phyloP scores from a whole-genome alignment of 2,329 filamentous ascomycete species.

The Cylindrodendrum hubeiense region DNA sequence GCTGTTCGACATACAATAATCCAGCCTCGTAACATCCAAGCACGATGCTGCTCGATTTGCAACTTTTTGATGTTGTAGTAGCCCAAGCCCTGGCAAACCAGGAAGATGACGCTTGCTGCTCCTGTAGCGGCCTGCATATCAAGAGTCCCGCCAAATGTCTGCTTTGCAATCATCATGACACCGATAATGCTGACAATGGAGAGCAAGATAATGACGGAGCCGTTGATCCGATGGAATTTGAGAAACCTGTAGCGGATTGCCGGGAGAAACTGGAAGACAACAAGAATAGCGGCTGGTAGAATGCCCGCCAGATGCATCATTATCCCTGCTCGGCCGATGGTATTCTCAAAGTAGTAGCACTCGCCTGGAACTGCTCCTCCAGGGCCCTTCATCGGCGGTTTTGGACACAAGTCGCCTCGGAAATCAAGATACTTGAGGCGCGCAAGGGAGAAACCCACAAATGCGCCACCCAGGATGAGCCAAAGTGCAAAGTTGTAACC shows the following conservation, averaged over 20 bases:
- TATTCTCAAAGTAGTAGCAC: constrained; percentile 54
- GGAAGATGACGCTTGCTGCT: constrained; percentile 58
- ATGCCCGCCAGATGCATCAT: constrained; percentile 59
- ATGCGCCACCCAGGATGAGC: constrained; percentile 59
- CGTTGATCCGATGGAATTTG: constrained; percentile 70
- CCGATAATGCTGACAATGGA: constrained; percentile 59
- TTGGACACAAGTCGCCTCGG: constrained; percentile 50
- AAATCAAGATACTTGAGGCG: constrained; percentile 43
- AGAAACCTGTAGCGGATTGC: constrained; percentile 60
- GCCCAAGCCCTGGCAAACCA: constrained; percentile 58
- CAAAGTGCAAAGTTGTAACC: constrained; percentile 70
- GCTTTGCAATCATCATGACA: constrained; percentile 65
- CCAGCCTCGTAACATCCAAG: constrained; percentile 73
- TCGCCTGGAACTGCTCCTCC: constrained; percentile 50
- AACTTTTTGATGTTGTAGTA: constrained; percentile 69
- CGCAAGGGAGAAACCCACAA: constrained; percentile 36
- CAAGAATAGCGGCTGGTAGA: constrained; percentile 60
- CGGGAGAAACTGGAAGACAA: constrained; percentile 63
- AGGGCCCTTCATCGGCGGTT: constrained; percentile 15
- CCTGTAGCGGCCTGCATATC: constrained; percentile 61
- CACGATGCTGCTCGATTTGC: constrained; percentile 73
- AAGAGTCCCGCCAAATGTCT: constrained; percentile 66
- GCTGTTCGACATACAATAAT: constrained; percentile 54
- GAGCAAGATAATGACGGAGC: constrained; percentile 66
- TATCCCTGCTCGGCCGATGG: constrained; percentile 52